A percentile compares a stretch with the other conserved stretches of the same genome.
phyloP scores from a whole-genome alignment of 1,284 basidiomycete species.

The Vanrija humicola region DNA sequence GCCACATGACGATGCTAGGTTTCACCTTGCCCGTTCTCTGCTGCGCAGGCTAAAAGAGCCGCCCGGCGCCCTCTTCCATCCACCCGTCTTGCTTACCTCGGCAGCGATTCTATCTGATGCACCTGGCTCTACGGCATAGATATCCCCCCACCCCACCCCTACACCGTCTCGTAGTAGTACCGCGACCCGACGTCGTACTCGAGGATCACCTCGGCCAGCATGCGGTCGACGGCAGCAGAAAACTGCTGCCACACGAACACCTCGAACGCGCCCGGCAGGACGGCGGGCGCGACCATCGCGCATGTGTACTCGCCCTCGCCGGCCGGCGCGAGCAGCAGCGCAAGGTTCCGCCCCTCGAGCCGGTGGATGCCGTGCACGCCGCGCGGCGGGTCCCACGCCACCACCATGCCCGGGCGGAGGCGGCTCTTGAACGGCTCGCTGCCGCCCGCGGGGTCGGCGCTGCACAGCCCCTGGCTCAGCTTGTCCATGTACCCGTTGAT shows the following conservation, averaged over 20 bases:
- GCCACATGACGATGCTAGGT: too few relatives aligned
- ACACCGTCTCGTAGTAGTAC: constrained; percentile 1
- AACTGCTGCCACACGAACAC: neutral
- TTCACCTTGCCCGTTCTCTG: too few relatives aligned
- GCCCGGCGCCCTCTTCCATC: too few relatives aligned
- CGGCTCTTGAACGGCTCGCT: neutral
- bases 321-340: neutral
- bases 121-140: too few relatives aligned
- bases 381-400: neutral
- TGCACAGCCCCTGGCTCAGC: neutral
- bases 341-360: neutral
- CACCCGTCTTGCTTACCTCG: too few relatives aligned
- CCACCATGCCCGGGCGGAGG: neutral
- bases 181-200: neutral
- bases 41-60: too few relatives aligned
- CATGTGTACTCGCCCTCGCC: neutral
- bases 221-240: neutral
- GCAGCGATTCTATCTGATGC: too few relatives aligned
- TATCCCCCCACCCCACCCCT: neutral
- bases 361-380: neutral
- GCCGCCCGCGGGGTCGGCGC: neutral
- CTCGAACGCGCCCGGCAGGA: neutral
- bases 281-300: neutral
- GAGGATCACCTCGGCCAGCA: neutral
- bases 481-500: neutral